Evolutionary conservation across 140 eudicot genomes (phyloP).

Genomic region (Eryngium alpinum): DNA sequence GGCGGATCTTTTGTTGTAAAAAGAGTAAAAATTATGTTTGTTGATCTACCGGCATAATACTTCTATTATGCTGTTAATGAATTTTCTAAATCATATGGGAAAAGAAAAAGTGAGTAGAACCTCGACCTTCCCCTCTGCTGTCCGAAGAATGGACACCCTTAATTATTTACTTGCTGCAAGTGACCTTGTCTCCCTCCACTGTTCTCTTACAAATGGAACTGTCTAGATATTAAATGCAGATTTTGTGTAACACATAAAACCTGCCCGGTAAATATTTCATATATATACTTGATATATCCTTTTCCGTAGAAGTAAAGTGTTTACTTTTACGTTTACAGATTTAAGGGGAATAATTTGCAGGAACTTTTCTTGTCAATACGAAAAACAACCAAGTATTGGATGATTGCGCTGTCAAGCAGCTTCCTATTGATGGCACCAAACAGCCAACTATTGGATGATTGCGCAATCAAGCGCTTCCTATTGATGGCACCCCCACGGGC

Average conservation of each 20-base stretch:
- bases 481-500: slow-evolving; percentile 98
- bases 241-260: slow-evolving; percentile 86
- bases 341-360: slow-evolving; percentile 36
- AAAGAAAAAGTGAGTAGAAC: slow-evolving; percentile 54
- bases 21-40: no score
- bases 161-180: slow-evolving; percentile 98
- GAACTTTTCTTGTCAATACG: slow-evolving; percentile 93
- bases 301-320: neutral
- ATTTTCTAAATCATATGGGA: no score
- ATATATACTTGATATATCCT: neutral
- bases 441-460: slow-evolving; percentile 95
- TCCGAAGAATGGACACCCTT: slow-evolving; percentile 97
- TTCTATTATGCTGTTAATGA: no score
- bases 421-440: slow-evolving; percentile 92
- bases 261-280: slow-evolving; percentile 51
- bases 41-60: no score
- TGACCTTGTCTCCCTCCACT: slow-evolving; percentile 93
- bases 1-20: no score
- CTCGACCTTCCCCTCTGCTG: slow-evolving; percentile 77
- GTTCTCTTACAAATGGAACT: slow-evolving; percentile 84
- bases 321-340: slow-evolving; percentile 1
- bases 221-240: slow-evolving; percentile 86
- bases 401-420: slow-evolving; percentile 99
- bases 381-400: slow-evolving; percentile 96
- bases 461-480: slow-evolving; percentile 96